phyloP scores from a whole-genome alignment of 2,329 filamentous ascomycete species.

The Colletotrichum sp. region DNA sequence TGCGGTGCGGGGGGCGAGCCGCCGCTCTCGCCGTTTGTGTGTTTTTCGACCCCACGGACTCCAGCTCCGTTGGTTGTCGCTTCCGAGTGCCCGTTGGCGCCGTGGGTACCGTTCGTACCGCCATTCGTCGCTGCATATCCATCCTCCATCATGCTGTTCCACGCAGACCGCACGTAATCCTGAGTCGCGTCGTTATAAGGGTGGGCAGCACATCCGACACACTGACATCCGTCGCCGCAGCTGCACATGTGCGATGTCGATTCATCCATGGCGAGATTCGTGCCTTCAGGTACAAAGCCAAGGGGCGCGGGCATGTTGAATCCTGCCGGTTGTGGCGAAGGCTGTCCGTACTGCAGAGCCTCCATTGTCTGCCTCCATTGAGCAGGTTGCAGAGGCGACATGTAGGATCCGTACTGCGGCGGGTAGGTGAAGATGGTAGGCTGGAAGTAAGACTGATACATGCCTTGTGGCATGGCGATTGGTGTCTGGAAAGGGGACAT shows the following conservation, averaged over 20 bases:
- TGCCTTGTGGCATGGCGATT: conserved; percentile 40
- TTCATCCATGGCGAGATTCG: conserved; percentile 26
- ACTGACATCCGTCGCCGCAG: conserved; percentile 71
- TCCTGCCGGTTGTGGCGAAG: conserved; percentile 27
- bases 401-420: conserved; percentile 57
- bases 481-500: conserved; percentile 40
- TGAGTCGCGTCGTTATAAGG: conserved; percentile 70
- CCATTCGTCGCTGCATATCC: conserved; percentile 26
- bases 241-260: conserved; percentile 52
- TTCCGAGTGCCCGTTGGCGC: conserved; percentile 21
- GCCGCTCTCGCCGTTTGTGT: conserved; percentile 4
- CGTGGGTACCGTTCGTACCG: conserved; percentile 14
- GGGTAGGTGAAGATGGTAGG: conserved; percentile 58
- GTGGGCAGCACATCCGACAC: conserved; percentile 71
- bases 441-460: conserved; percentile 45
- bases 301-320: conserved; percentile 7
- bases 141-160: conserved; percentile 44
- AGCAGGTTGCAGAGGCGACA: conserved; percentile 59
- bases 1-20: conserved; percentile 43
- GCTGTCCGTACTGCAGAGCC: conserved; percentile 41
- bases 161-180: conserved; percentile 55
- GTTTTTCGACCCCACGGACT: neutral
- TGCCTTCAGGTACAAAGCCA: neutral
- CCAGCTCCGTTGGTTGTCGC: conserved; percentile 1
- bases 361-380: conserved; percentile 56